Conservation (phyloP, 768 basidiomycete species). For the Chalciporus piperatus region DNA sequence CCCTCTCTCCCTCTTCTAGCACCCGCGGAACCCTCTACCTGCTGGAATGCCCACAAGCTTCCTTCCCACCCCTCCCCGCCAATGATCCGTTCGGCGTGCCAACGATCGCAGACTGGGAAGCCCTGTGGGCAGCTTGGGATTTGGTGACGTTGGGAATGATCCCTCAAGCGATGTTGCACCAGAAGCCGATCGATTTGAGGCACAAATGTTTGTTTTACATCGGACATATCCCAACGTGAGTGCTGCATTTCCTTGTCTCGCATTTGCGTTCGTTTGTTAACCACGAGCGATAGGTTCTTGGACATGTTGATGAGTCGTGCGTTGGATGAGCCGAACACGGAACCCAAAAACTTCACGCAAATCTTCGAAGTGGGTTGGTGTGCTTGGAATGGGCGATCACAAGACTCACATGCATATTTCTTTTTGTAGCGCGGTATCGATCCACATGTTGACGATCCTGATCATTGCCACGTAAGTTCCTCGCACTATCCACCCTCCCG, state of each 20-base stretch:
- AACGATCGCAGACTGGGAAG: conserved; percentile 63
- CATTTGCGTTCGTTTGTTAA: no score
- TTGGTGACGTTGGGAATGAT: conserved; percentile 82
- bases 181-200: conserved; percentile 87
- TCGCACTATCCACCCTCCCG: background rate
- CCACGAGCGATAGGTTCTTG: conserved; percentile 51
- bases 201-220: conserved; percentile 95
- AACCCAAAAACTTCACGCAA: conserved; percentile 67
- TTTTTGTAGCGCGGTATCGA: conserved; percentile 73
- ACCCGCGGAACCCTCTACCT: conserved; percentile 40
- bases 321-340: conserved; percentile 66
- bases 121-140: conserved; percentile 88
- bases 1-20: conserved; percentile 11
- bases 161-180: conserved; percentile 69
- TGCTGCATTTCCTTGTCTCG: background rate
- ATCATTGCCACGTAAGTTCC: conserved; percentile 70
- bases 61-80: conserved; percentile 38
- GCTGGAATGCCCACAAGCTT: conserved; percentile 51
- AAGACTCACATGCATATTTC: background rate
- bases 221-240: conserved; percentile 84
- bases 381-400: background rate
- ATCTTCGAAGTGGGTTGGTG: conserved; percentile 60
- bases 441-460: conserved; percentile 89
- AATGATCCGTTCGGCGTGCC: conserved; percentile 48
- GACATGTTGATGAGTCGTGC: conserved; percentile 80